Percentiles rank a stretch among this genome's conserved stretches.
Evolutionary conservation across 257 asterid species (phyloP).

Genomic region (Parsonsia alboflavescens): DNA sequence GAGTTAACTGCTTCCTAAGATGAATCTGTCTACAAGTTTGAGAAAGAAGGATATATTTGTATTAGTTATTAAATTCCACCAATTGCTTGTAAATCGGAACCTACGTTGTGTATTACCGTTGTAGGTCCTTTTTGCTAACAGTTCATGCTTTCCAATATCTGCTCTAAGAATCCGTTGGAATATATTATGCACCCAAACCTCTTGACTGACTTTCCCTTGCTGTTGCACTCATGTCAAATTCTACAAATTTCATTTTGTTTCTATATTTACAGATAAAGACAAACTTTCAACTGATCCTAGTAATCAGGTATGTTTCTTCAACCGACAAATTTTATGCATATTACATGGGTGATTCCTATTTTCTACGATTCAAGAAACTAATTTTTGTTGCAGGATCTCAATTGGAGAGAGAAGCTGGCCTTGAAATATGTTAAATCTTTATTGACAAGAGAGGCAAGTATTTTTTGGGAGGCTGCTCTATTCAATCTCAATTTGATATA

Average conservation of each 20-base stretch:
- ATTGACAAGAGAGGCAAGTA: constrained; percentile 57
- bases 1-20: background rate
- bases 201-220: background rate
- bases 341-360: constrained; percentile 8
- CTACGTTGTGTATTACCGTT: background rate
- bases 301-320: constrained; percentile 45
- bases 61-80: background rate
- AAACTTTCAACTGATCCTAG: constrained; percentile 26
- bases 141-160: background rate
- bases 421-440: constrained; percentile 55
- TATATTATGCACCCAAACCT: background rate
- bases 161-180: background rate
- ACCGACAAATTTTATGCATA: background rate
- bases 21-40: background rate
- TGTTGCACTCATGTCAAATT: background rate
- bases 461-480: constrained; percentile 1
- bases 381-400: constrained; percentile 41
- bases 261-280: constrained; percentile 41
- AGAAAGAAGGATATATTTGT: background rate
- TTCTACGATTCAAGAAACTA: constrained; percentile 15
- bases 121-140: background rate
- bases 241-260: constrained; percentile 7
- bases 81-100: background rate
- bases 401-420: constrained; percentile 73
- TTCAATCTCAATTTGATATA: background rate